phyloP scores from a whole-genome alignment of 306 rosid genomes.

The Cicer judaicum region DNA sequence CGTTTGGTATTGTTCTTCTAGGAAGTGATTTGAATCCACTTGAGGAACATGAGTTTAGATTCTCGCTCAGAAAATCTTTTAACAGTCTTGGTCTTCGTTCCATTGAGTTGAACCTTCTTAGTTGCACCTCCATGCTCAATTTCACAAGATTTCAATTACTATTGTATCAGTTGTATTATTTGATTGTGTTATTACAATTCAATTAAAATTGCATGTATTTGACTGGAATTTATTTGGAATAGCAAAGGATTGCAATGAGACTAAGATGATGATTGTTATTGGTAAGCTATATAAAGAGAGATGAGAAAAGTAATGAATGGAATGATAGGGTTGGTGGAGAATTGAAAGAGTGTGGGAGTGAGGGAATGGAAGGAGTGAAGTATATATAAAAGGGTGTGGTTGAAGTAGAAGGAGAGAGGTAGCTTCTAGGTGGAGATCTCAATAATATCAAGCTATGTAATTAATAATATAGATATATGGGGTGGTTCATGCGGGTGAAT shows the following conservation, averaged over 20 bases:
- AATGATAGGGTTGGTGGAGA: conserved; percentile 17
- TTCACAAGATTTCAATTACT: background rate
- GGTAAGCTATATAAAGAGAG: background rate
- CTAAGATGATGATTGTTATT: background rate
- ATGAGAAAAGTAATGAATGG: background rate
- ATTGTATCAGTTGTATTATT: background rate
- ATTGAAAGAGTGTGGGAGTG: conserved; percentile 40
- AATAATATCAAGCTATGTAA: conserved; percentile 35
- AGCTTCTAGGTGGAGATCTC: conserved; percentile 72
- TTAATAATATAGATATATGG: conserved; percentile 1
- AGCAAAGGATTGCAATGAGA: background rate
- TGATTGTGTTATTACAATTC: background rate
- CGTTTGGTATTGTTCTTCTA: conserved; percentile 44
- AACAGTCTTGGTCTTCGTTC: conserved; percentile 65
- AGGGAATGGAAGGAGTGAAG: background rate
- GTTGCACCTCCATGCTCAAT: conserved; percentile 48
- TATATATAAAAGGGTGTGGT: conserved; percentile 40
- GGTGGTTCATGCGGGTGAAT: conserved; percentile 34
- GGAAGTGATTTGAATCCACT: conserved; percentile 63
- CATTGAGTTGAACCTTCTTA: conserved; percentile 46
- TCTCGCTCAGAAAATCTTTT: conserved; percentile 71
- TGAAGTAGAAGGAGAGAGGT: conserved; percentile 61
- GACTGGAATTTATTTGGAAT: background rate
- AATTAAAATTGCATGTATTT: background rate
- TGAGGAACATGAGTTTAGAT: conserved; percentile 57